Evolutionary conservation across 345 rosid genomes (phyloP).

Genomic region (Eucalyptus erythrocorys): DNA sequence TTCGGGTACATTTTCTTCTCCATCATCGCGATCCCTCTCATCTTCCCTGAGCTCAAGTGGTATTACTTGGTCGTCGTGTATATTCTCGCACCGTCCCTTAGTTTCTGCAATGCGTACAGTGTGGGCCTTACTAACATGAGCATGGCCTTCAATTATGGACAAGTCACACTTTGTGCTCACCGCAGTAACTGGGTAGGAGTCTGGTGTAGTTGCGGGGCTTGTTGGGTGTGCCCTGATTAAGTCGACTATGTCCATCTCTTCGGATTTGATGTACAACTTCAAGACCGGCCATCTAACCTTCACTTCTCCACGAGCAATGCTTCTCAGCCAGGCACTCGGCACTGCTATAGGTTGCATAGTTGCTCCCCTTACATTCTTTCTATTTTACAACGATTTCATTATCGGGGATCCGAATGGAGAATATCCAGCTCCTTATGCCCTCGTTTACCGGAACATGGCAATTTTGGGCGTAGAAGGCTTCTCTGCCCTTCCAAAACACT

Average conservation of each 20-base stretch:
- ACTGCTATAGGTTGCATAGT: conserved; percentile 79
- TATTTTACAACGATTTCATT: conserved; percentile 84
- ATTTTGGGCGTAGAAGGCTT: conserved; percentile 88
- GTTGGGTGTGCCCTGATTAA: conserved; percentile 87
- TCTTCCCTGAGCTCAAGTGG: conserved; percentile 93
- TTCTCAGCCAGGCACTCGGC: conserved; percentile 78
- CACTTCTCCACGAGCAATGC: conserved; percentile 90
- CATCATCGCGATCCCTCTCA: conserved; percentile 50
- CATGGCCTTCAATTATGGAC: conserved; percentile 92
- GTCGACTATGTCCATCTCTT: conserved; percentile 74
- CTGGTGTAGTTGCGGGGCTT: conserved; percentile 82
- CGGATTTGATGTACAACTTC: conserved; percentile 93
- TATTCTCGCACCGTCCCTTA: conserved; percentile 72
- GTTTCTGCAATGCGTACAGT: conserved; percentile 98
- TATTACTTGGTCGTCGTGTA: conserved; percentile 78
- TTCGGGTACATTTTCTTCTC: conserved; percentile 59
- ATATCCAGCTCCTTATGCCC: conserved; percentile 92
- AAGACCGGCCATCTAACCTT: conserved; percentile 85
- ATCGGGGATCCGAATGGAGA: conserved; percentile 87
- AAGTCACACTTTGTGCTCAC: conserved; percentile 86
- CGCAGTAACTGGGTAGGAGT: conserved; percentile 44
- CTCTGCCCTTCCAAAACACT: conserved; percentile 80
- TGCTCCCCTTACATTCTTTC: conserved; percentile 76
- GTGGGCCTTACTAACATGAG: conserved; percentile 96
- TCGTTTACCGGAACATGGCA: conserved; percentile 88